A percentile compares a stretch with the other conserved stretches of the same genome.
Conservation (phyloP, 179 eudicot species). For the Camellia oleifera region DNA sequence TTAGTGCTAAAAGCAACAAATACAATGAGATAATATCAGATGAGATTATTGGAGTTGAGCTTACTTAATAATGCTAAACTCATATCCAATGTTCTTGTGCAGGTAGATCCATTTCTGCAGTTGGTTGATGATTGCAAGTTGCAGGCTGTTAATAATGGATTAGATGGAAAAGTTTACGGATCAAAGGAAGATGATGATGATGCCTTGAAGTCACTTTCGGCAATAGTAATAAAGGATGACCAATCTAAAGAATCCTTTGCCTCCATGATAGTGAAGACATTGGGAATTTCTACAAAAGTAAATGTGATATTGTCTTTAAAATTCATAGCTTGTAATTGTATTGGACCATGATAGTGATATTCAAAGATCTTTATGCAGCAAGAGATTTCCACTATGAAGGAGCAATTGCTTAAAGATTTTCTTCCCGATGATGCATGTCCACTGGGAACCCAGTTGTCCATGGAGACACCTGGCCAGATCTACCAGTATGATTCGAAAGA, state of each 20-base stretch:
- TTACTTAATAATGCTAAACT: background rate
- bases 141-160: constrained; percentile 39
- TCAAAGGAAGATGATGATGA: constrained; percentile 55
- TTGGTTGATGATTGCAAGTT: constrained; percentile 62
- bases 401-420: constrained; percentile 61
- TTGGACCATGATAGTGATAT: background rate
- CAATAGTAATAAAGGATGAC: constrained; percentile 38
- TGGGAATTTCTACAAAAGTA: constrained; percentile 41
- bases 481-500: constrained; percentile 17
- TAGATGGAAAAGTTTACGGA: constrained; percentile 40
- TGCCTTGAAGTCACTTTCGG: constrained; percentile 49
- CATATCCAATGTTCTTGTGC: constrained; percentile 16
- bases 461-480: constrained; percentile 32
- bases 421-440: constrained; percentile 62
- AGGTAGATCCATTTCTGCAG: constrained; percentile 61
- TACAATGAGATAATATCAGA: background rate
- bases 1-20: background rate
- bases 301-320: background rate
- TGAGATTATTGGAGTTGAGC: background rate
- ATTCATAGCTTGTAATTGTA: background rate
- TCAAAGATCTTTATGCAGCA: constrained; percentile 29
- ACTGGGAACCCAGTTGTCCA: constrained; percentile 45
- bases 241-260: constrained; percentile 57
- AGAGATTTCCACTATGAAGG: constrained; percentile 38
- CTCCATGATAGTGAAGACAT: constrained; percentile 42